phyloP scores from a whole-genome alignment of 805 yeast genomes.

The Candida silvatica region DNA sequence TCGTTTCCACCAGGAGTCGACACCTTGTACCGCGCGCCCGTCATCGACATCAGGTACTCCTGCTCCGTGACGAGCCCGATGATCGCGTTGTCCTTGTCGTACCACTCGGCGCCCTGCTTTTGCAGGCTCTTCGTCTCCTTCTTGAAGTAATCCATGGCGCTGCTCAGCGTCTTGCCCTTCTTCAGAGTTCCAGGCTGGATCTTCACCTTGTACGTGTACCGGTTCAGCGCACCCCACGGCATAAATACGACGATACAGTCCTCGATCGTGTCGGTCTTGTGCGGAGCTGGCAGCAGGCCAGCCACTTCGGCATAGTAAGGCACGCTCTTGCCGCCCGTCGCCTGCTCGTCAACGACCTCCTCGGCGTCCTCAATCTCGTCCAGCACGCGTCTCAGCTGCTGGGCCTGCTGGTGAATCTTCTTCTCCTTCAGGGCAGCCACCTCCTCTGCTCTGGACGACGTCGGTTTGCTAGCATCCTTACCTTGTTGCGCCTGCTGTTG shows the following conservation, averaged over 20 bases:
- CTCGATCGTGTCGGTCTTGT: conserved; percentile 39
- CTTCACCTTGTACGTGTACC: conserved; percentile 75
- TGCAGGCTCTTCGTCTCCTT: conserved; percentile 20
- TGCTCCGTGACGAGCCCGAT: conserved; percentile 49
- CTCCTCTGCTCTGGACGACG: background rate
- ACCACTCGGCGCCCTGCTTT: conserved; percentile 52
- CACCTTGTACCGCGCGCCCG: conserved; percentile 65
- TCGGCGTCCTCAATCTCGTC: conserved; percentile 17
- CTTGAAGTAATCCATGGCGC: conserved; percentile 51
- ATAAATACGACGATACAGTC: conserved; percentile 83
- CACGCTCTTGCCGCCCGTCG: conserved; percentile 25
- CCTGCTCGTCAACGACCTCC: conserved; percentile 8
- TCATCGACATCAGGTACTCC: conserved; percentile 59
- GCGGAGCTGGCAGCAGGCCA: conserved; percentile 34
- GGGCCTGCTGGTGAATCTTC: conserved; percentile 22
- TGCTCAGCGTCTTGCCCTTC: conserved; percentile 80
- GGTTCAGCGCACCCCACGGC: conserved; percentile 78
- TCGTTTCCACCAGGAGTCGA: conserved; percentile 39
- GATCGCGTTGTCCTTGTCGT: conserved; percentile 49
- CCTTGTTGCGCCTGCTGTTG: conserved; percentile 1
- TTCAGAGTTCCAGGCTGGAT: conserved; percentile 73
- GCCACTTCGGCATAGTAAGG: conserved; percentile 18
- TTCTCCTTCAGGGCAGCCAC: conserved; percentile 11
- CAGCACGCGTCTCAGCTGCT: conserved; percentile 24
- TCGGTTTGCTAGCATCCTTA: conserved; percentile 2